Evolutionary conservation across 2,329 filamentous ascomycete species (phyloP).

Genomic region (Fonsecaea monophora): DNA sequence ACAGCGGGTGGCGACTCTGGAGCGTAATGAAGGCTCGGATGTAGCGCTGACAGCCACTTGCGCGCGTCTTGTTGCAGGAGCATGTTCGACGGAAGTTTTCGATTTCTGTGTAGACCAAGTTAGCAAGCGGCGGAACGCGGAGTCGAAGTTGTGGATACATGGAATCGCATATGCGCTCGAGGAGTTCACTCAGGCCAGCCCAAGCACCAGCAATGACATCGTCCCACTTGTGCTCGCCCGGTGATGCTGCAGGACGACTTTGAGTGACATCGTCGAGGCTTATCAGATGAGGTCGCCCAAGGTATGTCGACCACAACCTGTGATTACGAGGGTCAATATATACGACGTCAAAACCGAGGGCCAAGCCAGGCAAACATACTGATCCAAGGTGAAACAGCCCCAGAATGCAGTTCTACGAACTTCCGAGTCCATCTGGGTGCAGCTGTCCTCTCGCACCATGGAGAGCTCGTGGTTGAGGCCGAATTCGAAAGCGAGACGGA

Average conservation of each 20-base stretch:
- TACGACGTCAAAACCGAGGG: neutral
- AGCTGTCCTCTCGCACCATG: neutral
- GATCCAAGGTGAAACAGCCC: neutral
- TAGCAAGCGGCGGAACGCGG: neutral
- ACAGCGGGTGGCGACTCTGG: neutral
- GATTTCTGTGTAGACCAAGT: neutral
- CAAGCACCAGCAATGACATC: slow-evolving; percentile 9
- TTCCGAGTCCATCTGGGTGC: neutral
- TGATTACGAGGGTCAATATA: neutral
- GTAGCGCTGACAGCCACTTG: neutral
- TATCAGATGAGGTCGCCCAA: neutral
- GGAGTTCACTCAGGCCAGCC: neutral
- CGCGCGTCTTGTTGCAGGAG: neutral
- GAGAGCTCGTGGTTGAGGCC: neutral
- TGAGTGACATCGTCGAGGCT: neutral
- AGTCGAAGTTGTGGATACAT: neutral
- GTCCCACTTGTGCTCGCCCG: slow-evolving; percentile 1
- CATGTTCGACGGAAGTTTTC: neutral
- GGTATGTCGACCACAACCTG: neutral
- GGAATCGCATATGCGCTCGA: neutral
- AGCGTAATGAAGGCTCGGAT: neutral
- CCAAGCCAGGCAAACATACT: neutral
- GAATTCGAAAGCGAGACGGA: slow-evolving; percentile 1
- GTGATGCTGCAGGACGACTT: neutral
- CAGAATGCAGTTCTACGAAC: neutral